phyloP scores from a whole-genome alignment of 2,329 filamentous ascomycete genomes.

The Cryphonectria carpinicola region DNA sequence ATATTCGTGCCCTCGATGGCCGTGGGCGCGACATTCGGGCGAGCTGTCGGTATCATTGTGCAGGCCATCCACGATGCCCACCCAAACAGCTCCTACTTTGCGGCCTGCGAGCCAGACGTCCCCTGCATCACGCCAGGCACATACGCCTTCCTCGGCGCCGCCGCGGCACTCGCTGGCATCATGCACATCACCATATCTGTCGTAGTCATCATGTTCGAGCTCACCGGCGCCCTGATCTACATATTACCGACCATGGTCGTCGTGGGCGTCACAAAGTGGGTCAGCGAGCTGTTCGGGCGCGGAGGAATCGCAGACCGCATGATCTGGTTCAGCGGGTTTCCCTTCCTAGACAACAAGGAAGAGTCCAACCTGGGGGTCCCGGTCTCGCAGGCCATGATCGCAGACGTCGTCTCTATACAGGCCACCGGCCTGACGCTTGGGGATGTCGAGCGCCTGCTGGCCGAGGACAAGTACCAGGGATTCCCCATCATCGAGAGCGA shows the following conservation, averaged over 20 bases:
- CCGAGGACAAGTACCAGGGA: slow-evolving; percentile 83
- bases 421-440: slow-evolving; percentile 73
- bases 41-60: slow-evolving; percentile 92
- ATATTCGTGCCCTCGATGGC: slow-evolving; percentile 99
- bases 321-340: slow-evolving; percentile 98
- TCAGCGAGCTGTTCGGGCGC: slow-evolving; percentile 81
- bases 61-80: slow-evolving; percentile 85
- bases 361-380: slow-evolving; percentile 96
- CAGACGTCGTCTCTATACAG: slow-evolving; percentile 73
- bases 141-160: slow-evolving; percentile 93
- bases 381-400: slow-evolving; percentile 88
- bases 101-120: slow-evolving; percentile 85
- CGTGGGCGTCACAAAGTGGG: slow-evolving; percentile 92
- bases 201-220: slow-evolving; percentile 98
- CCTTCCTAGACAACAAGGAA: slow-evolving; percentile 95
- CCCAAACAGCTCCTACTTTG: slow-evolving; percentile 82
- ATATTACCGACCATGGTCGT: slow-evolving; percentile 99
- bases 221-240: slow-evolving; percentile 95
- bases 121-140: slow-evolving; percentile 97
- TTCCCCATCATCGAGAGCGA: slow-evolving; percentile 79
- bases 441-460: slow-evolving; percentile 76
- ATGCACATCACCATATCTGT: slow-evolving; percentile 98
- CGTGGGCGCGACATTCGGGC: slow-evolving; percentile 89
- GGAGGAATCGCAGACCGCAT: slow-evolving; percentile 96
- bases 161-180: slow-evolving; percentile 88